Percentiles rank a stretch among this genome's conserved stretches.
phyloP scores from a whole-genome alignment of 2,329 filamentous ascomycete genomes.

The Triangularia verruculosa region DNA sequence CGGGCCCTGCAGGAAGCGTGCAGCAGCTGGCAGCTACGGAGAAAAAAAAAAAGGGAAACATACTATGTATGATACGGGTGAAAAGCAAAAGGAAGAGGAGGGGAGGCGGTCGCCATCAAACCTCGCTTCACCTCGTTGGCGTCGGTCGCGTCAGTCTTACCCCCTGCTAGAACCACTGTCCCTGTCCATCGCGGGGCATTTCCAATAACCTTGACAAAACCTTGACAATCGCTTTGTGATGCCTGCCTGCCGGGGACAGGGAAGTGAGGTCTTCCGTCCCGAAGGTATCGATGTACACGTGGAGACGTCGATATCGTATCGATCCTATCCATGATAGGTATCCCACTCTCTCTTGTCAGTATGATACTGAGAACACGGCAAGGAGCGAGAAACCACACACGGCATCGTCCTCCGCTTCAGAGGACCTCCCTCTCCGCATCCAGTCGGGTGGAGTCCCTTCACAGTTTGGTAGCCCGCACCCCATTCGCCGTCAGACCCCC shows the following conservation, averaged over 20 bases:
- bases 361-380: no score
- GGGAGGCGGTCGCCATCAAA: constrained; percentile 10
- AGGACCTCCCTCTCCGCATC: constrained; percentile 15
- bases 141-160: constrained; percentile 1
- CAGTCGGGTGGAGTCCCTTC: constrained; percentile 3
- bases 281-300: no score
- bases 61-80: background rate
- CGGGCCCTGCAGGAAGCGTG: constrained; percentile 17
- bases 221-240: background rate
- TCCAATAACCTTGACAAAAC: constrained; percentile 1
- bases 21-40: background rate
- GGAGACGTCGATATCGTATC: no score
- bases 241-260: background rate
- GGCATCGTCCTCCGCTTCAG: background rate
- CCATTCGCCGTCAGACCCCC: constrained; percentile 19
- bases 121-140: constrained; percentile 10
- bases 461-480: constrained; percentile 22
- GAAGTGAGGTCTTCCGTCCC: background rate
- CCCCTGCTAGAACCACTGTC: background rate
- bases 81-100: background rate
- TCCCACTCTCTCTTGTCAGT: background rate
- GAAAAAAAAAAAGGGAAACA: background rate
- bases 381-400: background rate
- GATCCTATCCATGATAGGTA: background rate
- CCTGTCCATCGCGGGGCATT: background rate